Evolutionary conservation across 306 rosid genomes (phyloP), one percentile per base, ranked within the genome.

Genomic region (Lathyrus oleraceus): DNA sequence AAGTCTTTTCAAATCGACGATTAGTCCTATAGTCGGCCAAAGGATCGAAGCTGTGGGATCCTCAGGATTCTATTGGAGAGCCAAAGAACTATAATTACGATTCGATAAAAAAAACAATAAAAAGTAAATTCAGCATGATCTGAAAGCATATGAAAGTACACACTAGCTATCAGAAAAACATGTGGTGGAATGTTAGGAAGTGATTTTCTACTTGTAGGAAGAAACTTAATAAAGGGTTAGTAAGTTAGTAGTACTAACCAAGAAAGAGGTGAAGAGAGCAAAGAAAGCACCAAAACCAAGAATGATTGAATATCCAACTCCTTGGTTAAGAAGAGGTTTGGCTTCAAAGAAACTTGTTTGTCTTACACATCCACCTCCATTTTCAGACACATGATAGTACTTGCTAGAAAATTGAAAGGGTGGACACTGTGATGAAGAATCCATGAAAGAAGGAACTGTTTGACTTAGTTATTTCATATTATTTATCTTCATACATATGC

Each of bases 201-300:
- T 53, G 57, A 38, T 64, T 30, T 66, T 74, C 27, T 54, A 53
- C 28, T 74, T 53, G 17, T 40, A 58, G 49, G 49, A 44, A 42
- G 19, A 19, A 61, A 53, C 17, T 17, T 4, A 61, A 59, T 12
- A 9, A 51, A 45, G 72, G 45, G 21, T 30, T n/a, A n/a, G n/a
- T n/a, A n/a, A n/a, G n/a, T n/a, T n/a, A n/a, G n/a, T 30, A 58
- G 10, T 61, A 63, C 69, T 2, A 21, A 92, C 98, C 90, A 92
- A 82, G 76, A 92, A 85, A 70, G 98, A 90, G 17, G 98, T 92
- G 83, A 92, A 88, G 81, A 92, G 66, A 13, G 96, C 93, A 60
- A 92, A 92, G 82, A 92, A 92, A 65, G 96, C 96, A 69, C 98
- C 98, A 81, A 92, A 92, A 6, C 98, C 96, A 67, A 92, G 91